Percentiles rank a stretch among this genome's conserved stretches.
These are phyloP conservation scores for Globisporangium recalcitrans DNA, from an alignment of 352 stramenopile genomes.

Conservation along the genomic window DNA sequence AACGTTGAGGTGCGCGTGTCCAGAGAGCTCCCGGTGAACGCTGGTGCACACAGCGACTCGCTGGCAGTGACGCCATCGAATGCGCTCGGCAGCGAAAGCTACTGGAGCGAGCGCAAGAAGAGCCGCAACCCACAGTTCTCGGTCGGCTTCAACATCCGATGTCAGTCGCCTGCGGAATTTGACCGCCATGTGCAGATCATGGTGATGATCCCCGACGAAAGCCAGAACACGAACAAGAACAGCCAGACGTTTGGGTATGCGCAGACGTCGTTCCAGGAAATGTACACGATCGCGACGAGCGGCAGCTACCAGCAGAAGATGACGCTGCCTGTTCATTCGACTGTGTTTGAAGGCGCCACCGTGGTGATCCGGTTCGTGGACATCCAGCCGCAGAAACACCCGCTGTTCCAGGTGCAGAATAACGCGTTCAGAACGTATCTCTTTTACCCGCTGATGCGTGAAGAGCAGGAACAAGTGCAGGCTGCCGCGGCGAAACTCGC, in stretches of 20 bases:
- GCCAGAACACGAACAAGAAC: constrained; percentile 53
- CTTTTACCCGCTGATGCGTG: constrained; percentile 57
- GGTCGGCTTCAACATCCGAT: constrained; percentile 58
- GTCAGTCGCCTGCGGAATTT: constrained; percentile 35
- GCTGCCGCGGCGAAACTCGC: constrained; percentile 52
- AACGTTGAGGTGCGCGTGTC: constrained; percentile 63
- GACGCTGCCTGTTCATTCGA: constrained; percentile 64
- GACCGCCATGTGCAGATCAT: constrained; percentile 73
- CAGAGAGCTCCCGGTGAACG: constrained; percentile 33
- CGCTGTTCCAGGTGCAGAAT: constrained; percentile 44
- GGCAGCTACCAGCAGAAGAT: constrained; percentile 55
- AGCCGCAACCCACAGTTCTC: constrained; percentile 62
- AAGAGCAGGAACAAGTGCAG: constrained; percentile 43
- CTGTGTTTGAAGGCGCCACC: constrained; percentile 50
- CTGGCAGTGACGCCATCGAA: background rate
- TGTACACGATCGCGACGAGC: constrained; percentile 59
- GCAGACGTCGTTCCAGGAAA: constrained; percentile 73
- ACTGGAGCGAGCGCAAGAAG: constrained; percentile 66
- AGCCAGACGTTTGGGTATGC: constrained; percentile 66
- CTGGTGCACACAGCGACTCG: background rate
- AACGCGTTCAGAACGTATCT: constrained; percentile 58
- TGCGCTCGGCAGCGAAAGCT: constrained; percentile 46
- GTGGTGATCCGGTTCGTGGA: constrained; percentile 58
- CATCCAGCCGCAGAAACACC: constrained; percentile 36
- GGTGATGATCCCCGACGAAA: constrained; percentile 76